Base-by-base conservation (phyloP, 1,284 basidiomycete species). In the Coniferiporia sulphurascens region DNA sequence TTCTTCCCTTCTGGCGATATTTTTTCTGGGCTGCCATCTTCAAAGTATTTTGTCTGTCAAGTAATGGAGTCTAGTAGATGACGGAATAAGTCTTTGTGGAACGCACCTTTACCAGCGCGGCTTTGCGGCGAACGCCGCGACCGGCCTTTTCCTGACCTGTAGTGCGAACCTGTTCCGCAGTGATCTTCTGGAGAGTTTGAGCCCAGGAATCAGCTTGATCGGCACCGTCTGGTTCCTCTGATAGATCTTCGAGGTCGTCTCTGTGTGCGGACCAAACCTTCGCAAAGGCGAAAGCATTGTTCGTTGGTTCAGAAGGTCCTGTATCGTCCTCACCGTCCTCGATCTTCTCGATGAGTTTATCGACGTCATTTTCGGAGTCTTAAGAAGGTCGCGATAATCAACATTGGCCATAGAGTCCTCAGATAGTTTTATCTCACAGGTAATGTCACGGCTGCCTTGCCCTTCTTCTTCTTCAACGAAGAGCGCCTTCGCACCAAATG, bases 181-280 rank as follows among this genome's bases (percentile, higher is more conserved):
- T 86, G 63, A 91, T 83, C 59, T 81, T 84, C 65, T 85, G 75
- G 46, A 91, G 71, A 3, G 87, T 83, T 59, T 82, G 81, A 2
- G 87, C 80, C 93, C 93, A 95, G 32, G 89, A 89, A 70, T 91
- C 87, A 21, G 74, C 78, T 59, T 83, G 80, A 52, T 84, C 83
- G 9, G 68, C 60, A 9, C 75, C 76, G 5, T 68, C 67, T 0
- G 67, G 62, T 3, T 78, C 76, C 38, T 86, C 85, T 19, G 74
- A 76, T 35, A 91, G 72, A 15, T 93, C 89, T 67, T 85, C 83
- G 38, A 92, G 69, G 3, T 74, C 68, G 55, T 87, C 85, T 68
- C 87, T 86, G 58, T 87, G 84, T 22, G 89, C 84, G 10, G 90
- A 84, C 93, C 93, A 95, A 48, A 95, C 81, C 69, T 93, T 93